A percentile compares a stretch with the other conserved stretches of the same genome.
phyloP scores from a whole-genome alignment of 2,329 filamentous ascomycete species.

The Phoma sp. region DNA sequence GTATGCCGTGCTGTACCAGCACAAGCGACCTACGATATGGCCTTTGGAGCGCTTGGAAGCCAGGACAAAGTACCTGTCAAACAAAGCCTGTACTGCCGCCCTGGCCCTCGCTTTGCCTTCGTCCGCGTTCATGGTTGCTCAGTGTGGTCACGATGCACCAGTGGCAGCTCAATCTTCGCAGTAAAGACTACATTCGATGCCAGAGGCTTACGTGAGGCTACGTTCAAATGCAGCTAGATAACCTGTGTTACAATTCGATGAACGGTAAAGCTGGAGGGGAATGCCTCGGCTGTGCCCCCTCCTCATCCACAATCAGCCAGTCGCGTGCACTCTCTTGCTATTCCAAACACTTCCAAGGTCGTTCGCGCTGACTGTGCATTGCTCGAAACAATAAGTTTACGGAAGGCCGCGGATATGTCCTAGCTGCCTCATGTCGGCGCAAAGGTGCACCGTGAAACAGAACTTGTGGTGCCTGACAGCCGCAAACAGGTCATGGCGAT shows the following conservation, averaged over 20 bases:
- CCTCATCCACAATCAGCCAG: conserved; percentile 1
- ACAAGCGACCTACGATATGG: conserved; percentile 34
- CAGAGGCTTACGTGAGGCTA: conserved; percentile 2
- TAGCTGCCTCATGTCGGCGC: conserved; percentile 20
- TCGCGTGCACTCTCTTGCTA: conserved; percentile 12
- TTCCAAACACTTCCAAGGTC: not conserved
- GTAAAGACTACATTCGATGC: conserved; percentile 6
- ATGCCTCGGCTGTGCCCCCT: conserved; percentile 22
- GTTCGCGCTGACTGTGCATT: not conserved
- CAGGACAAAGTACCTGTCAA: conserved; percentile 45
- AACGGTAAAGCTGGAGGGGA: conserved; percentile 11
- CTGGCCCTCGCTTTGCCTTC: conserved; percentile 43
- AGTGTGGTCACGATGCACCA: not conserved
- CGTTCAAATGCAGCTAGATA: conserved; percentile 4
- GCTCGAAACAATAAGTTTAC: conserved; percentile 16
- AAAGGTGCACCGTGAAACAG: conserved; percentile 23
- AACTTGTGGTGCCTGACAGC: conserved; percentile 17
- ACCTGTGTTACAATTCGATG: conserved; percentile 11
- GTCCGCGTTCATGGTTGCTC: conserved; percentile 29
- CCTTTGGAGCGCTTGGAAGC: conserved; percentile 36
- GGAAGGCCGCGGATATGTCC: not conserved
- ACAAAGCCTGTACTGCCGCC: conserved; percentile 45
- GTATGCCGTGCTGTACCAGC: too few relatives aligned
- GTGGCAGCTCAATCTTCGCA: not conserved
- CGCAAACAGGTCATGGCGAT: conserved; percentile 19